phyloP scores from a whole-genome alignment of 495 filamentous ascomycete genomes.

The Lophiostoma macrostomum region DNA sequence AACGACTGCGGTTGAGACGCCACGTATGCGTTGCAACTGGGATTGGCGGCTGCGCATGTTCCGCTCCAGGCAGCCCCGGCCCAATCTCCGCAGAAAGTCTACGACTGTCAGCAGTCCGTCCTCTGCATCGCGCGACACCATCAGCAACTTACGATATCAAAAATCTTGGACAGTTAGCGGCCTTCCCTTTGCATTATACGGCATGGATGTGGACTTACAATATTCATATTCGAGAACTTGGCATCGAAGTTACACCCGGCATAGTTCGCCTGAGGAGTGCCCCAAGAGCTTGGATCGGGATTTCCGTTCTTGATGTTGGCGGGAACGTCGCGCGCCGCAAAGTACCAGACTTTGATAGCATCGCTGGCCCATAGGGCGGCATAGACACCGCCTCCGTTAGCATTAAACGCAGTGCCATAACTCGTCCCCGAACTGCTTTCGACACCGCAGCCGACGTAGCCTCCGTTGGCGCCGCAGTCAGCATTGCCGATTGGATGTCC shows the following conservation, averaged over 20 bases:
- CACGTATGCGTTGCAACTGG: slow-evolving; percentile 39
- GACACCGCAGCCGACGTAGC: slow-evolving; percentile 34
- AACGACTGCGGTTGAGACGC: slow-evolving; percentile 36
- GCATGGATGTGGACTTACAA: slow-evolving; percentile 30
- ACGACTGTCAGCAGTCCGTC: too few relatives aligned
- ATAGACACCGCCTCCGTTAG: slow-evolving; percentile 37
- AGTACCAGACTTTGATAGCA: slow-evolving; percentile 37
- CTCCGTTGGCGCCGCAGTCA: slow-evolving; percentile 34
- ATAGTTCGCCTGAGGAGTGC: slow-evolving; percentile 32
- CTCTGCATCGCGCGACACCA: too few relatives aligned
- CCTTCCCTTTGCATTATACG: not conserved
- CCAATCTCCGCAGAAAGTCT: slow-evolving; percentile 40
- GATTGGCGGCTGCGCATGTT: slow-evolving; percentile 21
- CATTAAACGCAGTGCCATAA: slow-evolving; percentile 37
- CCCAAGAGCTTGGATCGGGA: slow-evolving; percentile 36
- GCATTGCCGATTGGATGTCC: slow-evolving; percentile 29
- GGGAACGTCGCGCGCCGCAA: slow-evolving; percentile 27
- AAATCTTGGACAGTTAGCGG: slow-evolving; percentile 48
- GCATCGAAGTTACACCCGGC: slow-evolving; percentile 35
- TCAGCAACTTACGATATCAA: too few relatives aligned
- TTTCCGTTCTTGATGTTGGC: slow-evolving; percentile 26
- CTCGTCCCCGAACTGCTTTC: slow-evolving; percentile 11
- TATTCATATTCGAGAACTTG: slow-evolving; percentile 34
- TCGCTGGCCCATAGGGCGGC: slow-evolving; percentile 36
- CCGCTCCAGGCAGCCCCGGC: slow-evolving; percentile 34